Conservation (phyloP, 2,329 filamentous ascomycete genomes). For the Dothideomycetidae sp. region DNA sequence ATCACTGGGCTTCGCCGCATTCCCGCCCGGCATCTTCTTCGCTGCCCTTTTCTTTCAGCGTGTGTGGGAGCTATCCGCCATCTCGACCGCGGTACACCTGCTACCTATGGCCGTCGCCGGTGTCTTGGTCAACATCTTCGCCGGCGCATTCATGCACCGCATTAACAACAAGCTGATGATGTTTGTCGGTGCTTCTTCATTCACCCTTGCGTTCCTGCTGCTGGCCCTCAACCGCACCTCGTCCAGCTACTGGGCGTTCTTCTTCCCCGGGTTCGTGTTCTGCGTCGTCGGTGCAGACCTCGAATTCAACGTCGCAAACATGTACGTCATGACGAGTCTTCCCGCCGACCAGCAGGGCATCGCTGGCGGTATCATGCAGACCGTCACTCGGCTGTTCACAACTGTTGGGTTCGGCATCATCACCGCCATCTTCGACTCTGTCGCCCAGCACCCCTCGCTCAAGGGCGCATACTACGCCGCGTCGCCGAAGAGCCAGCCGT, state of each 20-base stretch:
- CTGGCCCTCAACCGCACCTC: constrained; percentile 42
- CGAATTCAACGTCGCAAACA: constrained; percentile 58
- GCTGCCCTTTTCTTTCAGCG: constrained; percentile 51
- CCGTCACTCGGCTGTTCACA: constrained; percentile 44
- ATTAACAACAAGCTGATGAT: constrained; percentile 52
- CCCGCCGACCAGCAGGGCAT: constrained; percentile 49
- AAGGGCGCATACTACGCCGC: constrained; percentile 25
- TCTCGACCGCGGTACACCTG: constrained; percentile 47
- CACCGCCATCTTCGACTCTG: constrained; percentile 45
- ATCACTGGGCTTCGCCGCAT: constrained; percentile 48
- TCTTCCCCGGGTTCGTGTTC: constrained; percentile 47
- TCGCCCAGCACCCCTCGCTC: constrained; percentile 19
- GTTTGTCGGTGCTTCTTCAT: constrained; percentile 34
- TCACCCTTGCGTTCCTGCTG: constrained; percentile 36
- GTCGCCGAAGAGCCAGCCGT: constrained; percentile 31
- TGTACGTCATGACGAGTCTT: constrained; percentile 55
- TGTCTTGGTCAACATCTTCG: constrained; percentile 48
- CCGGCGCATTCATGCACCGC: constrained; percentile 46
- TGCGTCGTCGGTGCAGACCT: constrained; percentile 53
- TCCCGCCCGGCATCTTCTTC: constrained; percentile 48
- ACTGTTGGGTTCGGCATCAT: constrained; percentile 48
- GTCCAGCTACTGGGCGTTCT: constrained; percentile 50
- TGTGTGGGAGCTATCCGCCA: constrained; percentile 35
- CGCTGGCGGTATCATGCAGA: constrained; percentile 55
- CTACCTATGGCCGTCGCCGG: constrained; percentile 52